Evolutionary conservation across 768 basidiomycete species (phyloP).

Genomic region (Coprinopsis strossmayeri): DNA sequence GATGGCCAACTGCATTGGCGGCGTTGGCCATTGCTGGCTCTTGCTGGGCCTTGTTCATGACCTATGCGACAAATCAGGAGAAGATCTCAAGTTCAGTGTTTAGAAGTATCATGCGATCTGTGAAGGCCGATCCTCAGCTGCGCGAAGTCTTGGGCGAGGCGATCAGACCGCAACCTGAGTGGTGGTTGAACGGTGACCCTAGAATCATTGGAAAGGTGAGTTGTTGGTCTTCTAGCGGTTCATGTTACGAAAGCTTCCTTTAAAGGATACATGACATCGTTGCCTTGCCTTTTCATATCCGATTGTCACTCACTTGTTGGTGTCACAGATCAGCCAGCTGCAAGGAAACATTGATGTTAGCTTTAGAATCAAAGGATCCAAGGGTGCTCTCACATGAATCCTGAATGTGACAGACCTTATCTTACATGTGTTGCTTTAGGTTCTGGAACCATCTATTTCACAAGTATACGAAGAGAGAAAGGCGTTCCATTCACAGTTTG

Average conservation of each 20-base stretch:
- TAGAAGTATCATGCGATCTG: constrained; percentile 53
- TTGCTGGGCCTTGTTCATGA: constrained; percentile 64
- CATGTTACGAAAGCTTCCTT: background rate
- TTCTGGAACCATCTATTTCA: constrained; percentile 76
- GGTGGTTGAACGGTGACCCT: constrained; percentile 76
- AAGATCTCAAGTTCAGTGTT: constrained; percentile 71
- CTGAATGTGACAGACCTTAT: background rate
- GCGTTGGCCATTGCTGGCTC: constrained; percentile 46
- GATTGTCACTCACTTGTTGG: background rate
- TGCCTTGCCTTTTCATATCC: too few species aligned
- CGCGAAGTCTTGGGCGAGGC: constrained; percentile 56
- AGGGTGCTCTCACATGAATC: constrained; percentile 33
- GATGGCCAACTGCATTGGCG: constrained; percentile 54
- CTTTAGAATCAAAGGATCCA: constrained; percentile 68
- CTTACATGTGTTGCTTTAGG: constrained; percentile 27
- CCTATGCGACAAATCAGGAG: constrained; percentile 70
- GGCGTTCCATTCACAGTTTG: constrained; percentile 62
- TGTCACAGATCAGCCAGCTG: constrained; percentile 58
- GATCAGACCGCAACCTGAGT: constrained; percentile 55
- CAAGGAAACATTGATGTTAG: constrained; percentile 76
- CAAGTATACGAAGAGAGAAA: constrained; percentile 73
- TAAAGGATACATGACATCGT: too few species aligned
- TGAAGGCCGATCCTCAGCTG: constrained; percentile 47
- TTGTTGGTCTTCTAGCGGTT: constrained; percentile 11
- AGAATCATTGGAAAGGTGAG: constrained; percentile 61